Percentiles rank a stretch among this genome's conserved stretches.
Evolutionary conservation across 2,329 filamentous ascomycete species (phyloP).

Genomic region (Zasmidium angulare): DNA sequence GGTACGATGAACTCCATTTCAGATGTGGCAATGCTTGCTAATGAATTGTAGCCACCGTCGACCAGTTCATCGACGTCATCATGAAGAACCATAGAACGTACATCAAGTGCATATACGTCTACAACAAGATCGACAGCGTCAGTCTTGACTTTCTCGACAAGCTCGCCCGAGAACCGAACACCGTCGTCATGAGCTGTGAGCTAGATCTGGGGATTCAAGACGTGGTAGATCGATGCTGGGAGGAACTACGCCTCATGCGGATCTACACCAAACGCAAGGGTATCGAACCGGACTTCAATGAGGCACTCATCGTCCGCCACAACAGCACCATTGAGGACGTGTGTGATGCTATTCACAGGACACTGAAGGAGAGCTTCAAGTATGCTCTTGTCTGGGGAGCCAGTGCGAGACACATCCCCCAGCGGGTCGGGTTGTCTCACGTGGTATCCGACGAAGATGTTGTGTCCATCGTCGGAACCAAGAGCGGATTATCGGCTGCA

Average conservation of each 20-base stretch:
- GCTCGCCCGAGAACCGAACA: slow-evolving; percentile 87
- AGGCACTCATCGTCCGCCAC: slow-evolving; percentile 87
- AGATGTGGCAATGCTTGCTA: slow-evolving; percentile 3
- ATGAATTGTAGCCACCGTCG: slow-evolving; percentile 68
- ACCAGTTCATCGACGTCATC: slow-evolving; percentile 98
- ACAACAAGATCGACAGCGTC: slow-evolving; percentile 99
- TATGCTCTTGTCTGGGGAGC: slow-evolving; percentile 98
- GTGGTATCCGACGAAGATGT: slow-evolving; percentile 70
- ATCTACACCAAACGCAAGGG: slow-evolving; percentile 97
- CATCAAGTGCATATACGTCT: slow-evolving; percentile 91
- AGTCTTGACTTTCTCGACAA: slow-evolving; percentile 90
- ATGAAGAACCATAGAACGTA: slow-evolving; percentile 99
- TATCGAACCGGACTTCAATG: slow-evolving; percentile 80
- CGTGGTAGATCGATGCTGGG: slow-evolving; percentile 92
- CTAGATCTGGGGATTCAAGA: slow-evolving; percentile 89
- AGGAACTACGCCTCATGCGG: slow-evolving; percentile 83
- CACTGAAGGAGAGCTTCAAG: slow-evolving; percentile 97
- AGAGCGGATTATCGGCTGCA: slow-evolving; percentile 34
- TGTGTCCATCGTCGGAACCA: slow-evolving; percentile 59
- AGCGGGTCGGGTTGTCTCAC: slow-evolving; percentile 85
- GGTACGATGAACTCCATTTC: slow-evolving; percentile 42
- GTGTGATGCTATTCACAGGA: slow-evolving; percentile 91
- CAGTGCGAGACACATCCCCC: slow-evolving; percentile 90
- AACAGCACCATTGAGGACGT: slow-evolving; percentile 94
- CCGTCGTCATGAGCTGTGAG: slow-evolving; percentile 96